Evolutionary conservation across 1,284 basidiomycete species (phyloP).

Genomic region (Lentinula novae-zelandiae): DNA sequence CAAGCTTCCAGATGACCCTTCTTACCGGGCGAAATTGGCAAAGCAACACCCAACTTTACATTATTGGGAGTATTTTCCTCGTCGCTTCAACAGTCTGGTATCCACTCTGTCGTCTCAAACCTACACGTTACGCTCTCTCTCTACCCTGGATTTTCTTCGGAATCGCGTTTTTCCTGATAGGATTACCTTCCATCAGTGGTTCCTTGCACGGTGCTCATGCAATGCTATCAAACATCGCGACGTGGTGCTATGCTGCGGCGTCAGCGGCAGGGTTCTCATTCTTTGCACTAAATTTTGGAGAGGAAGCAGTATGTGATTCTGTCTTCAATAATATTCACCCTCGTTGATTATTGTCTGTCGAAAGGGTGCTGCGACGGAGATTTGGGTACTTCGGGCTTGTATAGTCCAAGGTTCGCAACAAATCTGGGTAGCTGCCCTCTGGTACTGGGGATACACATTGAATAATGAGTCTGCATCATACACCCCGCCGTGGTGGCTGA

Average conservation of each 20-base stretch:
- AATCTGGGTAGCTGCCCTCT: constrained; percentile 89
- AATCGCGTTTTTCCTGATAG: constrained; percentile 87
- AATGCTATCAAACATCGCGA: constrained; percentile 72
- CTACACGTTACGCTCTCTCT: constrained; percentile 82
- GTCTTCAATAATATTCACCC: not conserved
- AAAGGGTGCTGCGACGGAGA: constrained; percentile 85
- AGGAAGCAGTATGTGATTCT: constrained; percentile 73
- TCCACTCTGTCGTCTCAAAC: constrained; percentile 80
- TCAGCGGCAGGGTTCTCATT: constrained; percentile 88
- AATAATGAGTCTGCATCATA: constrained; percentile 48
- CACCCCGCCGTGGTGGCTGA: constrained; percentile 78
- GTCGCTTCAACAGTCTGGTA: constrained; percentile 87
- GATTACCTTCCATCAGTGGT: constrained; percentile 71
- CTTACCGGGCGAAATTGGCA: constrained; percentile 84
- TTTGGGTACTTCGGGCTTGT: constrained; percentile 87
- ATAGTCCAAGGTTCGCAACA: constrained; percentile 91
- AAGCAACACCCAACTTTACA: constrained; percentile 78
- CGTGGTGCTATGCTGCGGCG: constrained; percentile 86
- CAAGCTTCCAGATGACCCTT: constrained; percentile 91
- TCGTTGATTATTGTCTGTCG: constrained; percentile 11
- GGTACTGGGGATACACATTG: constrained; percentile 90
- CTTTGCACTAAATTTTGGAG: constrained; percentile 94
- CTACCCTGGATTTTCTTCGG: constrained; percentile 88
- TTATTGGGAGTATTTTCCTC: constrained; percentile 82
- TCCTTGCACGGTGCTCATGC: constrained; percentile 59